A percentile compares a stretch with the other conserved stretches of the same genome.
These are phyloP conservation scores for Alternaria rosae DNA, from an alignment of 2,329 filamentous ascomycete genomes.

Conservation along the genomic window DNA sequence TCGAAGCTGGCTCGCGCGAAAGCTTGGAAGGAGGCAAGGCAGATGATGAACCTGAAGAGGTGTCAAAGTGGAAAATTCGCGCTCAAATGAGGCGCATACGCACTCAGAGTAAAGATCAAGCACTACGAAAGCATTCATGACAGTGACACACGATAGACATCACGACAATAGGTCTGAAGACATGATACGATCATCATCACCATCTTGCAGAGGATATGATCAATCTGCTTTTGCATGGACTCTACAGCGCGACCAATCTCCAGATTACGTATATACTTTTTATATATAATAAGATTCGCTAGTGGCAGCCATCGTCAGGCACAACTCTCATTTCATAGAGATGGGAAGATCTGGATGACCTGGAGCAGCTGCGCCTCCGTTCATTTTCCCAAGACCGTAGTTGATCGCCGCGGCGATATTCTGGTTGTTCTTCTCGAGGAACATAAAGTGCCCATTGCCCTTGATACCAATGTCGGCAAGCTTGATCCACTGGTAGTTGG, in stretches of 20 bases:
- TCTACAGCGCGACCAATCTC: too few species aligned
- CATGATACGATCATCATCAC: not conserved
- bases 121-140: not conserved
- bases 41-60: not conserved
- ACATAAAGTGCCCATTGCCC: constrained; percentile 66
- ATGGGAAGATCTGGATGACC: not conserved
- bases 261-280: too few species aligned
- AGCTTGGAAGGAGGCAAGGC: not conserved
- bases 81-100: not conserved
- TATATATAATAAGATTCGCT: too few species aligned
- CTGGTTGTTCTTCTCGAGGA: constrained; percentile 62
- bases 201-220: not conserved
- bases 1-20: too few species aligned
- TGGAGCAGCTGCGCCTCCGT: constrained; percentile 2
- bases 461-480: constrained; percentile 55
- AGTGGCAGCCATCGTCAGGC: not conserved
- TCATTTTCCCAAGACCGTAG: constrained; percentile 6
- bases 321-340: not conserved
- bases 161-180: too few species aligned
- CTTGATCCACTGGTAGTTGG: constrained; percentile 54
- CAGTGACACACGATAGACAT: too few species aligned
- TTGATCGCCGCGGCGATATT: constrained; percentile 47
- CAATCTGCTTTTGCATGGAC: too few species aligned
- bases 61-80: not conserved
- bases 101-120: not conserved